A percentile compares a stretch with the other conserved stretches of the same genome.
Evolutionary conservation across 2,329 filamentous ascomycete genomes (phyloP).

Genomic region (Pseudocercospora musae): DNA sequence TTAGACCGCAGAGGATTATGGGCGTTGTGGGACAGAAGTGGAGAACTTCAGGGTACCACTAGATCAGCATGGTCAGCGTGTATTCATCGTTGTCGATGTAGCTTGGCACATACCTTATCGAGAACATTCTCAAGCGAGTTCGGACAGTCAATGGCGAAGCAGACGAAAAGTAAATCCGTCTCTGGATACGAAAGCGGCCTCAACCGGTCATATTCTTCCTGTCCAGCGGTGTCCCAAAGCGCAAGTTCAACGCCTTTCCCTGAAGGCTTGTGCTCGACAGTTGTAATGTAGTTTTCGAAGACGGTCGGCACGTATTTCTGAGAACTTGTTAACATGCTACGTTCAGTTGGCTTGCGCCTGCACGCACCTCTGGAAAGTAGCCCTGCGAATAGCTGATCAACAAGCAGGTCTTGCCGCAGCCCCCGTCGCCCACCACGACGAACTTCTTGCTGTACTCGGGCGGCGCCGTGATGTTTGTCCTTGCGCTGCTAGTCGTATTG

Average conservation of each 20-base stretch:
- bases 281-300: slow-evolving; percentile 99
- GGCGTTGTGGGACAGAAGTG: slow-evolving; percentile 98
- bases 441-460: slow-evolving; percentile 98
- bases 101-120: slow-evolving; percentile 73
- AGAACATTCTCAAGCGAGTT: slow-evolving; percentile 98
- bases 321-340: neutral
- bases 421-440: slow-evolving; percentile 95
- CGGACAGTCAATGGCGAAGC: slow-evolving; percentile 98
- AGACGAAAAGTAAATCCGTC: slow-evolving; percentile 96
- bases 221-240: slow-evolving; percentile 96
- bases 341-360: slow-evolving; percentile 7
- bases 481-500: slow-evolving; percentile 73
- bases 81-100: neutral
- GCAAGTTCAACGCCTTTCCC: slow-evolving; percentile 96
- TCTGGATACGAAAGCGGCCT: slow-evolving; percentile 96
- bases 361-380: slow-evolving; percentile 90
- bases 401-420: slow-evolving; percentile 97
- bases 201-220: slow-evolving; percentile 97
- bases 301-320: slow-evolving; percentile 99
- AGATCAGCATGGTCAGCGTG: slow-evolving; percentile 17
- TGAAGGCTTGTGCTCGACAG: slow-evolving; percentile 79
- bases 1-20: slow-evolving; percentile 90
- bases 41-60: slow-evolving; percentile 99
- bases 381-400: slow-evolving; percentile 98
- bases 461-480: slow-evolving; percentile 82